These are phyloP conservation scores for Xylaria sp. DNA, from an alignment of 2,329 filamentous ascomycete genomes.

Conservation along the genomic window DNA sequence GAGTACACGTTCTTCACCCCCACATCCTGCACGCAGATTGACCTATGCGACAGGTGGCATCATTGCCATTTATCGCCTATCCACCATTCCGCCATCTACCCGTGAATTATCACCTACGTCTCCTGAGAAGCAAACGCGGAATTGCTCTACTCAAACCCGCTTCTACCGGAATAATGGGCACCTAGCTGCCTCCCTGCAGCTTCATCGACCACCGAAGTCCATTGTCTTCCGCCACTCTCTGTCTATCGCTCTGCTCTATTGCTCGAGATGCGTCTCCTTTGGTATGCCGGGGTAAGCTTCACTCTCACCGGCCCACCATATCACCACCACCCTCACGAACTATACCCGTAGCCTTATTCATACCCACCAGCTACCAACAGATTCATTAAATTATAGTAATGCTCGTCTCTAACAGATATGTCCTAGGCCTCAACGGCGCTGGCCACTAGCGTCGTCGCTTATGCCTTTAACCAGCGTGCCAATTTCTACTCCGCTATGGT, in stretches of 20 bases:
- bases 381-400: neutral
- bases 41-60: conserved; percentile 35
- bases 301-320: conserved; percentile 21
- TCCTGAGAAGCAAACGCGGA: conserved; percentile 20
- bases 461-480: conserved; percentile 91
- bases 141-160: conserved; percentile 28
- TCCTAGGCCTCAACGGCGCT: conserved; percentile 76
- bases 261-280: conserved; percentile 66
- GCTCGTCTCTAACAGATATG: neutral
- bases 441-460: conserved; percentile 83
- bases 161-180: conserved; percentile 51
- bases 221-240: conserved; percentile 27
- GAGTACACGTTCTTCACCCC: neutral
- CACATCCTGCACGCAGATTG: neutral
- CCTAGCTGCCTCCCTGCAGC: conserved; percentile 45
- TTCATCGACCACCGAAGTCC: conserved; percentile 29
- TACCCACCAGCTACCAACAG: neutral
- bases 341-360: neutral
- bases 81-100: neutral
- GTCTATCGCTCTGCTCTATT: conserved; percentile 41
- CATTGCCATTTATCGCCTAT: conserved; percentile 13
- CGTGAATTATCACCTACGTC: conserved; percentile 12
- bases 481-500: conserved; percentile 99
- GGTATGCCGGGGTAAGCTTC: conserved; percentile 68
- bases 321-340: conserved; percentile 17